Base-by-base conservation (phyloP, 306 rosid species). In the Prunus mira region DNA sequence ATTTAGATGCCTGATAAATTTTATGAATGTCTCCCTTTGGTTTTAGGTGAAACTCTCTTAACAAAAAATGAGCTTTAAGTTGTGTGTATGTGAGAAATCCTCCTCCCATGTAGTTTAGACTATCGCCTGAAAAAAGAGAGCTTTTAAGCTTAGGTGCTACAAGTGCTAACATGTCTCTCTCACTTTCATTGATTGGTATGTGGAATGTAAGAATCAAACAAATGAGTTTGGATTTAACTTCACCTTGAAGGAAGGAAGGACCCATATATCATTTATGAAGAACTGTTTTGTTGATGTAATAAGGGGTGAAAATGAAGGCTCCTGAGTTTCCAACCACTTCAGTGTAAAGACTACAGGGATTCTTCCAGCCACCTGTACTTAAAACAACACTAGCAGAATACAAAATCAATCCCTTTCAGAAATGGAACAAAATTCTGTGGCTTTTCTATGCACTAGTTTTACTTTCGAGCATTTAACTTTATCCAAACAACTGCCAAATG, bases 291-390 rank as follows among this genome's bases (percentile, higher is more conserved):
- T 55, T 78, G 67, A 62, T 80, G 72, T 4, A 69, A 47, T 71
- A 65, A 68, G 57, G 7, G 62, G 28, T 75, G 89, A 85, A 79
- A 89, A 41, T 54, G 87, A 83, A 79, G 78, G 67, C 80, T 60
- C 69, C 55, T 3, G n/a, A 22, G 74, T 62, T 87, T 72, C 74
- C 51, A 83, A 47, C 78, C 73, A 32, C 63, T n/a, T 62, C 63
- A 12, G 70, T 47, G 60, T 49, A 66, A 72, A 72, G 57, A 62
- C 43, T 60, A 30, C 18, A 20, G 14, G 81, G 77, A 74, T 57
- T 78, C 68, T 6, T 51, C 32, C 32, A 19, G 62, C 60, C 67
- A 50, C 67, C 49, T 25, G 20, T 19, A 49, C 34, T 2, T 18
- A 34, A 12, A 38, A 34, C 47, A 27, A 28, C 64, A 28, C 11